A percentile compares a stretch with the other conserved stretches of the same genome.
phyloP scores from a whole-genome alignment of 768 basidiomycete species.

The Rhizopogon sp. region DNA sequence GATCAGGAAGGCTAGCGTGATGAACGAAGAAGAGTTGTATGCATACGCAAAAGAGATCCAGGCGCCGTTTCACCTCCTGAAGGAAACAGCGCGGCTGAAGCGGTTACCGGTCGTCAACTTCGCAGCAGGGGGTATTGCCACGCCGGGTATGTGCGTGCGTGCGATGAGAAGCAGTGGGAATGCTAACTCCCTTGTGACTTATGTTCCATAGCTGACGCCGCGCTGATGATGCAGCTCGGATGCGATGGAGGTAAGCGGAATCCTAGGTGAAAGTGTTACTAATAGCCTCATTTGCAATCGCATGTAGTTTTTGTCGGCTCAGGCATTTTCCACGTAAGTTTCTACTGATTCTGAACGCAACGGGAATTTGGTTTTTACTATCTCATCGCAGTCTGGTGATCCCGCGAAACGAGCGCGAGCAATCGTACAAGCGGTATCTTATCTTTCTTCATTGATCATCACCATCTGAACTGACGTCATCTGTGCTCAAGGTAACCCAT shows the following conservation, averaged over 20 bases:
- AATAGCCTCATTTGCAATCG: conserved; percentile 1
- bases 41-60: conserved; percentile 87
- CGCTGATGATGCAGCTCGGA: conserved; percentile 98
- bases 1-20: conserved; percentile 79
- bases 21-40: conserved; percentile 96
- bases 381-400: conserved; percentile 66
- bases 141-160: conserved; percentile 56
- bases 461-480: conserved; percentile 4
- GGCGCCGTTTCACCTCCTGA: conserved; percentile 92
- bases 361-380: neutral
- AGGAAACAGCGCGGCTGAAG: conserved; percentile 93
- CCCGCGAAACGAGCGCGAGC: conserved; percentile 92
- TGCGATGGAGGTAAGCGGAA: conserved; percentile 81
- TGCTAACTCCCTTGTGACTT: neutral
- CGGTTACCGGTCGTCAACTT: conserved; percentile 95
- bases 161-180: neutral
- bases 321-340: conserved; percentile 86
- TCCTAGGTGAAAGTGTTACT: neutral
- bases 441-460: conserved; percentile 1
- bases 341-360: neutral
- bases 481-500: conserved; percentile 69
- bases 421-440: conserved; percentile 86
- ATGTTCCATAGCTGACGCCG: conserved; percentile 71
- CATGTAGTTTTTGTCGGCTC: conserved; percentile 90
- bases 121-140: conserved; percentile 91